Evolutionary conservation across 2,329 filamentous ascomycete genomes (phyloP), one percentile per base, ranked within the genome.

Genomic region (Leptographium lundbergii): DNA sequence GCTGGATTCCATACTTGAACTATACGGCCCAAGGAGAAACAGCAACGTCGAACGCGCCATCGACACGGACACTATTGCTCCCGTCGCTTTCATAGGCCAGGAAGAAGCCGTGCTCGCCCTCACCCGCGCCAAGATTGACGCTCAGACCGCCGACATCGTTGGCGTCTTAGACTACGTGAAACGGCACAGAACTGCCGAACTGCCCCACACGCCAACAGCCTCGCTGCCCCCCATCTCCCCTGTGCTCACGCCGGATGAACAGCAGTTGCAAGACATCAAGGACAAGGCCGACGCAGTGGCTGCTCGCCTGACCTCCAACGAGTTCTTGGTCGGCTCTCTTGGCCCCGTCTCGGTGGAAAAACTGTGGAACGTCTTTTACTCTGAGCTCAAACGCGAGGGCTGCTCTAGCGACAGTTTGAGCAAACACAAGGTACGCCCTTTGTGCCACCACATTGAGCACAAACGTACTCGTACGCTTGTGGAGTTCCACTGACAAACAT

Each of bases 281-380:
- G 77, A 81, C 66, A 82, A 84, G 65, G 78, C 85, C 36, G 81
- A 86, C 64, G 69, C 69, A 34, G 78, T 85, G 62, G 81, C 82
- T 3, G 68, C 72, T 13, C 74, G 75, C 13, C 72, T 85, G 27
- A 78, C 77, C 2, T 9, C 42, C 56, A 71, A 72, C 13, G 72
- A 69, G 72, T 62, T 71, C 69, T 57, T 62, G 17, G 32, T 56
- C 22, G 17, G 61, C 13, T 27, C 57, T 6, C 57, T 59, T 19
- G 55, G 42, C 42, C 24, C 51, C 25, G 25, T 61, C 0, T 60
- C 59, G 1, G 76, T 80, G 25, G 77, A 81, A 52, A 74, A 76
- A 29, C 68, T 82, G 34, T 85, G 82, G 82, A 75, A 75, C 60
- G 73, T 79, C 60, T 85, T 86, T 67, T 75, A 78, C 61, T 67